Base-by-base conservation (phyloP, 352 stramenopile genomes). In the Thalassiosira gravida region DNA sequence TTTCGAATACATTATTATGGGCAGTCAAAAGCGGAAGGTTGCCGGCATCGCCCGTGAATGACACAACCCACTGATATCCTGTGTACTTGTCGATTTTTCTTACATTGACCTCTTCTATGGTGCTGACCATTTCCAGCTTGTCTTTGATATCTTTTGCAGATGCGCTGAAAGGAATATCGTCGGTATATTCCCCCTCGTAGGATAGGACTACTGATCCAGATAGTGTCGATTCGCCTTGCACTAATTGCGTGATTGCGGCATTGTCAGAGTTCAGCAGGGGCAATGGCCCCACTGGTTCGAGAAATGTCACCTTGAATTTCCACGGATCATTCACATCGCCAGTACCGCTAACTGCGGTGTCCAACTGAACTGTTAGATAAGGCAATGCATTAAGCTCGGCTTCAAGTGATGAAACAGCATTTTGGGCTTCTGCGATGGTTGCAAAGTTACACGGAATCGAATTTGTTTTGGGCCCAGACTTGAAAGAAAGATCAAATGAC, bases 31-130 rank as follows among this genome's bases (percentile, higher is more conserved):
- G 66, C 0, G 93, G 95, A 18, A 98, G 68, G 73, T 98, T 97
- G n/a, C 97, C 97, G 5, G 98, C 67, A 77, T 96, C 97, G 61
- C 96, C 95, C 0, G 95, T 98, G 67, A 99, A 99, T 18, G 96
- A 98, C 18, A 99, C 91, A 7, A 91, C 96, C 96, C 96, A 98
- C 22, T 90, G 93, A 91, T 82, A 98, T 94, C 52, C 95, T 86
- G 68, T 85, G 24, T 84, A 84, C 11, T 80, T 81, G 71, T 92
- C 82, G 59, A 87, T 57, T 63, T 83, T 77, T 53, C 73, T 80
- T 6, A 95, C 87, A 50, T 92, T 80, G 0, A 94, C 92, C 18
- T 82, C 79, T 25, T 77, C 70, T 25, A 95, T 83, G 1, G 76
- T 85, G 44, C 67, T 44, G n/a, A 96, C 59, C n/a, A 61, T 59